These are phyloP conservation scores for Daldinia decipiens DNA, from an alignment of 495 filamentous ascomycete species.

Conservation along the genomic window DNA sequence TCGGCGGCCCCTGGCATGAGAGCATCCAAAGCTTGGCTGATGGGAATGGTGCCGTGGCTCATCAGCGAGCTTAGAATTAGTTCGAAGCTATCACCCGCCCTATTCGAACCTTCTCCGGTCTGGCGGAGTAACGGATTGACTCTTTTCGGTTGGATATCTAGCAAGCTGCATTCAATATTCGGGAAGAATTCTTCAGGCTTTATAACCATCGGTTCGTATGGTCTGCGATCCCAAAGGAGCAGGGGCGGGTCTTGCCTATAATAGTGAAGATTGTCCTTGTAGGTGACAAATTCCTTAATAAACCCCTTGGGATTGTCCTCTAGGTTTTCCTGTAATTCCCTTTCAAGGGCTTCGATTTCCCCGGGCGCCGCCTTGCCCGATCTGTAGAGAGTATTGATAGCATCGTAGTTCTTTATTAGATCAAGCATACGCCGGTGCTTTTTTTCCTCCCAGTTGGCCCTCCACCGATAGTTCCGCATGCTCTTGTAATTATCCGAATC, in stretches of 20 bases:
- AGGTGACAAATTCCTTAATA: conserved; percentile 43
- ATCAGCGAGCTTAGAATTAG: conserved; percentile 46
- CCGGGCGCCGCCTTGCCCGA: conserved; percentile 14
- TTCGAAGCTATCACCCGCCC: conserved; percentile 53
- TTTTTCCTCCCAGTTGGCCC: conserved; percentile 41
- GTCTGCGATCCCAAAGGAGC: conserved; percentile 72
- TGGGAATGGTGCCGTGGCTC: conserved; percentile 25
- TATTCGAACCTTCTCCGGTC: conserved; percentile 48
- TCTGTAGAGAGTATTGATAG: conserved; percentile 31
- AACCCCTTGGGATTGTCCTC: conserved; percentile 16
- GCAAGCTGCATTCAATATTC: conserved; percentile 49
- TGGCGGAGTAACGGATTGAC: conserved; percentile 50
- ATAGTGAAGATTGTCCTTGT: conserved; percentile 59
- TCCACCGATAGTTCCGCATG: conserved; percentile 38
- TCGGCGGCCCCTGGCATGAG: conserved; percentile 55
- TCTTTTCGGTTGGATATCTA: conserved; percentile 59
- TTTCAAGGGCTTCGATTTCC: conserved; percentile 25
- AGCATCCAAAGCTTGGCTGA: conserved; percentile 41
- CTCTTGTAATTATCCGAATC: conserved; percentile 38
- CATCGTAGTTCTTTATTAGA: conserved; percentile 32
- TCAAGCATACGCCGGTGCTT: conserved; percentile 43
- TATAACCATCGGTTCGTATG: conserved; percentile 64
- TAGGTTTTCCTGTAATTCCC: conserved; percentile 36
- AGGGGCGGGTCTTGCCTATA: conserved; percentile 57
- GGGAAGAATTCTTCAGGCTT: conserved; percentile 68